A percentile compares a stretch with the other conserved stretches of the same genome.
phyloP scores from a whole-genome alignment of 148 eudicot species.

The Spergularia marina region DNA sequence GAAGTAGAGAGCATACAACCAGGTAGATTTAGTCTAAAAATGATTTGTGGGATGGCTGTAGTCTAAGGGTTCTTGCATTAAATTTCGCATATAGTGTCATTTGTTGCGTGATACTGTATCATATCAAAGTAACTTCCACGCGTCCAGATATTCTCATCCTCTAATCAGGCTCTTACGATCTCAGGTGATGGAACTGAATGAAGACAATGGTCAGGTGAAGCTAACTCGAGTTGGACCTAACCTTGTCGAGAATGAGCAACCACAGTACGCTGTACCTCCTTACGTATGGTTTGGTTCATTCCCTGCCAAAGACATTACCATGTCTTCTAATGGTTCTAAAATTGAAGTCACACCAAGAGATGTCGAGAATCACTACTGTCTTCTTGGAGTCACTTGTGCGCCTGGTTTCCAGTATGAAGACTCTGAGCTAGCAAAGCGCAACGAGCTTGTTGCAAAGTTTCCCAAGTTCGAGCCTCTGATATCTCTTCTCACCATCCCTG shows the following conservation, averaged over 20 bases:
- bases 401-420: constrained; percentile 85
- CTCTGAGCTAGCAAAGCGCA: constrained; percentile 58
- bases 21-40: too few relatives aligned
- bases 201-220: constrained; percentile 54
- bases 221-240: constrained; percentile 65
- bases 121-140: not conserved
- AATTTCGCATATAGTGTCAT: not conserved
- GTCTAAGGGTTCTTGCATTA: not conserved
- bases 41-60: too few relatives aligned
- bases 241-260: constrained; percentile 43
- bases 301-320: constrained; percentile 53
- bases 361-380: constrained; percentile 52
- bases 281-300: constrained; percentile 77
- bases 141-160: not conserved
- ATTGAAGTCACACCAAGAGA: constrained; percentile 45
- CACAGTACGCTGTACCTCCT: constrained; percentile 74
- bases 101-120: not conserved
- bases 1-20: too few relatives aligned
- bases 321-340: constrained; percentile 31
- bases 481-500: constrained; percentile 45
- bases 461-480: constrained; percentile 58
- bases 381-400: constrained; percentile 80
- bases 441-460: constrained; percentile 50
- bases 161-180: not conserved
- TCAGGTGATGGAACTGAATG: constrained; percentile 69